These are phyloP conservation scores for Tylopilus plumbeoviolaceoides DNA, from an alignment of 768 basidiomycete genomes.

Conservation along the genomic window DNA sequence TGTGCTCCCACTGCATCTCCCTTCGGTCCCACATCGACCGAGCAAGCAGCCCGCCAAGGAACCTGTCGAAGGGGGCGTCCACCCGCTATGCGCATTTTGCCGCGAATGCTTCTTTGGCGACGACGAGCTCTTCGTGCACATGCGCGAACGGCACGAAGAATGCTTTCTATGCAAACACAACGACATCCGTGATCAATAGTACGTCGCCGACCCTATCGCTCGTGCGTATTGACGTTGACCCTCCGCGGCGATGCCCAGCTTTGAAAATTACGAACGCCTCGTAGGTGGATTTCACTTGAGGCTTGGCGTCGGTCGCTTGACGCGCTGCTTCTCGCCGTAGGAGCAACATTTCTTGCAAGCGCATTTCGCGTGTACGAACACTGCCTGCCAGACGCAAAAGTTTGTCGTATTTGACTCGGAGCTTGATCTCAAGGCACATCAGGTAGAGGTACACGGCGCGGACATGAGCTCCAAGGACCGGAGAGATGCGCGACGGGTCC, in stretches of 20 bases:
- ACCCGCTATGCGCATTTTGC: conserved; percentile 86
- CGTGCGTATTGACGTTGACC: neutral
- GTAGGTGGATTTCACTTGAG: conserved; percentile 39
- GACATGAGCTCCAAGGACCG: conserved; percentile 69
- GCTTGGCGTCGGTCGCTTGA: neutral
- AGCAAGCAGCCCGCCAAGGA: conserved; percentile 45
- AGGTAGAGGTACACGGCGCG: conserved; percentile 77
- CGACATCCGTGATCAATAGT: conserved; percentile 84
- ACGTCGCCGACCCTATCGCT: conserved; percentile 31
- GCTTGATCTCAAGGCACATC: conserved; percentile 89
- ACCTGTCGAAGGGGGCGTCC: conserved; percentile 63
- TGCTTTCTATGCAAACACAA: conserved; percentile 91
- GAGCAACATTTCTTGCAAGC: conserved; percentile 71
- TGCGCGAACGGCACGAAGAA: conserved; percentile 93
- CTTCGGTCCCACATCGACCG: conserved; percentile 52
- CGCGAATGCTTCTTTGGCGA: conserved; percentile 90
- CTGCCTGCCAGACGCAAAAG: conserved; percentile 75
- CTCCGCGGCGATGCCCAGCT: conserved; percentile 40
- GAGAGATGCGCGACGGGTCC: conserved; percentile 63
- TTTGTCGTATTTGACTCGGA: conserved; percentile 91
- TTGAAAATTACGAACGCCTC: conserved; percentile 72
- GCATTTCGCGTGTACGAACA: conserved; percentile 76
- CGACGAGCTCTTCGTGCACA: conserved; percentile 90
- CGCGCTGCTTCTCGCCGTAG: conserved; percentile 31
- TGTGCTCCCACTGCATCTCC: conserved; percentile 69